Evolutionary conservation across 306 rosid species (phyloP), one percentile per base, ranked within the genome.

Genomic region (Argentina anserina): DNA sequence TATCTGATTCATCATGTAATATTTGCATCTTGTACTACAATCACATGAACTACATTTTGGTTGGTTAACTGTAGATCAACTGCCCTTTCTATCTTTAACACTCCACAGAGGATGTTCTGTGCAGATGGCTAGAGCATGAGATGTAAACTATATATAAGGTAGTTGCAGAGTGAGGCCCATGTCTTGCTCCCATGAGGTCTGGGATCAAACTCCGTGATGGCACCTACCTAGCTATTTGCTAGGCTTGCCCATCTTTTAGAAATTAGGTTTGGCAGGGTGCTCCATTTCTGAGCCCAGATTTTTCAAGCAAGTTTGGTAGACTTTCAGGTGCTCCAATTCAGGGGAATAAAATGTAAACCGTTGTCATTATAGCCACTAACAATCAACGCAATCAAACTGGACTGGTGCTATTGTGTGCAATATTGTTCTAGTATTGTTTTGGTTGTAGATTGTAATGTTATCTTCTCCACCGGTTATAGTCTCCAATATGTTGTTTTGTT

Each of bases 21-120:
- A 80, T 73, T 68, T 71, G 74, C 71, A 5, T 79, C 68, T 80
- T 76, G 76, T 64, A 53, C 39, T 74, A 75, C 79, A 74, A 59
- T n/a, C 3, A 10, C 79, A 78, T 80, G 80, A 81, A 80, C 77
- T 72, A 46, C 74, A 20, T 47, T 80, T 75, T 77, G 49, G 50
- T 37, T 59, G 23, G 75, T 83, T 77, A 72, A 75, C 73, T 69
- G 65, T 29, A 14, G 37, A 13, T 59, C 39, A 29, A 29, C 17
- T 25, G 34, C 2, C 11, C 10, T 29, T 25, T 59, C 39, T 59
- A 17, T 28, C 37, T 28, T 55, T 59, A 5, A 28, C 3, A 58
- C 15, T 29, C 65, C 20, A 12, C n/a, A n/a, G n/a, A n/a, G n/a
- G 9, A 47, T 69, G 43, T 59, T 59, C 12, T 67, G 37, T 67